phyloP scores from a whole-genome alignment of 495 filamentous ascomycete genomes.

The Podospora tetraspora region DNA sequence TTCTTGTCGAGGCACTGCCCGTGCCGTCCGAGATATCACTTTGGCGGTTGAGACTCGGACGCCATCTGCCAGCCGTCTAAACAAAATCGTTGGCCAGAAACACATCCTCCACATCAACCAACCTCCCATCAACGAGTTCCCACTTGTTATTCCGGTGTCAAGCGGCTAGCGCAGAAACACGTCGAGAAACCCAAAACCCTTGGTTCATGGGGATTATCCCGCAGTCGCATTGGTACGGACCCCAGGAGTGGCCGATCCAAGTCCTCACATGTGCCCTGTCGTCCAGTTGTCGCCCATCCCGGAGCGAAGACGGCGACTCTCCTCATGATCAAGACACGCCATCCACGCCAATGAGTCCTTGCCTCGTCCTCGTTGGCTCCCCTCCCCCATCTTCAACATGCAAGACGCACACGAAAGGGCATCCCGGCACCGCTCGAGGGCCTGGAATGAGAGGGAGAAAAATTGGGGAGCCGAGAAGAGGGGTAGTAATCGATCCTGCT shows the following conservation, averaged over 20 bases:
- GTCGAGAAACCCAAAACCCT: background rate
- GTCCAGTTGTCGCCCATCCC: background rate
- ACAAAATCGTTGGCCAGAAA: background rate
- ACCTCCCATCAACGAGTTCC: background rate
- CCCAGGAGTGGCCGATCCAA: background rate
- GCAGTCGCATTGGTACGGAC: background rate
- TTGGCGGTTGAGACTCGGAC: background rate
- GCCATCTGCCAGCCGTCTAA: background rate
- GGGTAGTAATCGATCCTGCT: background rate
- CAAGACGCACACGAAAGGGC: background rate
- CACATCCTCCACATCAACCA: background rate
- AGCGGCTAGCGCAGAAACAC: background rate
- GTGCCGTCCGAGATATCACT: background rate
- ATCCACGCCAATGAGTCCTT: background rate
- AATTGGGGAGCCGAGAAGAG: background rate
- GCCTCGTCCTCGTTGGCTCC: background rate
- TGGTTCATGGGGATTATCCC: background rate
- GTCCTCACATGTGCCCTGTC: background rate
- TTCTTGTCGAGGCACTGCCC: background rate
- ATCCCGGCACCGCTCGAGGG: background rate
- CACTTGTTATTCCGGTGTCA: background rate
- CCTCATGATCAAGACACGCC: too few relatives aligned
- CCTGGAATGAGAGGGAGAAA: background rate
- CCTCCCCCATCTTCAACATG: background rate
- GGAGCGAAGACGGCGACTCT: background rate